These are phyloP conservation scores for Penicillium waksmanii DNA, from an alignment of 495 filamentous ascomycete genomes.

Conservation along the genomic window DNA sequence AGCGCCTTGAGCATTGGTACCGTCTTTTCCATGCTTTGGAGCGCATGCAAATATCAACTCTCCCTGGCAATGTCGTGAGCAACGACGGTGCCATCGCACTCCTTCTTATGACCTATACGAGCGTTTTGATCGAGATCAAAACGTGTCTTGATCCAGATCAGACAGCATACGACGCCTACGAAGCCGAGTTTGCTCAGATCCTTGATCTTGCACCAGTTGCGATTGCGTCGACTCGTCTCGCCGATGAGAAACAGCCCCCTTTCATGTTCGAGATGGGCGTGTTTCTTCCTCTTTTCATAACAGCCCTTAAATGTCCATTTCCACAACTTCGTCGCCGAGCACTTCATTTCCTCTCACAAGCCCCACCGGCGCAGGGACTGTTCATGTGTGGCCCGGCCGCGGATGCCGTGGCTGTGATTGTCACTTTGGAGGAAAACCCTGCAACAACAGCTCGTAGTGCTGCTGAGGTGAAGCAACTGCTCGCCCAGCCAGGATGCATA, in stretches of 20 bases:
- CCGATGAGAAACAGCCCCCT: slow-evolving; percentile 24
- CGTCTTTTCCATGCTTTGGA: slow-evolving; percentile 9
- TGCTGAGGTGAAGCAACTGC: slow-evolving; percentile 4
- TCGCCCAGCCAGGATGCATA: slow-evolving; percentile 13
- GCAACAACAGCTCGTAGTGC: neutral
- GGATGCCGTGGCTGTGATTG: slow-evolving; percentile 16
- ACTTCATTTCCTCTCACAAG: slow-evolving; percentile 37
- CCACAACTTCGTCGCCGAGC: slow-evolving; percentile 49
- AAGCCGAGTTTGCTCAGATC: slow-evolving; percentile 23
- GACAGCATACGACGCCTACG: slow-evolving; percentile 23
- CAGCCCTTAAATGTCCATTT: slow-evolving; percentile 51
- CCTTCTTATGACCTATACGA: slow-evolving; percentile 23
- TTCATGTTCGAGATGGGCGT: slow-evolving; percentile 57
- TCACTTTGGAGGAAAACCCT: slow-evolving; percentile 23
- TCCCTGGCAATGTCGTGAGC: neutral
- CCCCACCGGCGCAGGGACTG: slow-evolving; percentile 29
- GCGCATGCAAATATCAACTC: neutral
- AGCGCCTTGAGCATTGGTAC: slow-evolving; percentile 18
- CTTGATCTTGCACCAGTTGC: slow-evolving; percentile 25
- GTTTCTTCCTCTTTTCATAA: slow-evolving; percentile 53
- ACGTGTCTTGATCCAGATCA: slow-evolving; percentile 21
- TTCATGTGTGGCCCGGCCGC: slow-evolving; percentile 28
- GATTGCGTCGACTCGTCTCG: slow-evolving; percentile 21
- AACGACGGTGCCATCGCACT: slow-evolving; percentile 11
- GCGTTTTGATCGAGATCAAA: slow-evolving; percentile 24